phyloP scores from a whole-genome alignment of 2,329 filamentous ascomycete genomes.

The Aureobasidium uvarum region DNA sequence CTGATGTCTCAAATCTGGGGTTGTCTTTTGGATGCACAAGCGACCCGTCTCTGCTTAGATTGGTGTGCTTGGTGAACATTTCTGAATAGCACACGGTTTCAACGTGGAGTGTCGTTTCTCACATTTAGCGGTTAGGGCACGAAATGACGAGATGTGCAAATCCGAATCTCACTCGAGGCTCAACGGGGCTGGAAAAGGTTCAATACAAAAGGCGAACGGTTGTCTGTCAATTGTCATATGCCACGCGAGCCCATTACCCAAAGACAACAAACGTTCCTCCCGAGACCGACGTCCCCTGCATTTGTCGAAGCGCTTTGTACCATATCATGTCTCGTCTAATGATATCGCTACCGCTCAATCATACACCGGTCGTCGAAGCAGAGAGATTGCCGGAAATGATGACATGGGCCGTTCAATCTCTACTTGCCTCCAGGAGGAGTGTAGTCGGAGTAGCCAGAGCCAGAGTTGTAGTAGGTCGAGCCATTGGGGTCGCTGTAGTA shows the following conservation, averaged over 20 bases:
- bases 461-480: constrained; percentile 65
- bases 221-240: constrained; percentile 1
- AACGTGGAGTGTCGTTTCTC: no score
- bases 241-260: background rate
- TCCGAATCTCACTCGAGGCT: background rate
- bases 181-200: background rate
- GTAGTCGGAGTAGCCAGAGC: constrained; percentile 59
- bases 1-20: background rate
- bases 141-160: background rate
- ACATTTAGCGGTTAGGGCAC: background rate
- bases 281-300: background rate
- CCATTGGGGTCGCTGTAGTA: constrained; percentile 64
- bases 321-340: background rate
- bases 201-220: background rate
- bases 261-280: background rate
- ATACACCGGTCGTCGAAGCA: background rate
- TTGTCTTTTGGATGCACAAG: background rate
- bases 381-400: background rate
- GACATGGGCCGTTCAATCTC: background rate
- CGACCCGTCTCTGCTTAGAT: background rate
- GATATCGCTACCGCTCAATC: background rate
- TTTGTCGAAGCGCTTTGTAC: background rate
- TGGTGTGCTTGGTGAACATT: background rate
- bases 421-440: constrained; percentile 49
- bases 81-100: background rate